Percentiles rank a stretch among this genome's conserved stretches.
Evolutionary conservation across 208 protist genomes (phyloP).

Genomic region (Trypanosoma platydactyli): DNA sequence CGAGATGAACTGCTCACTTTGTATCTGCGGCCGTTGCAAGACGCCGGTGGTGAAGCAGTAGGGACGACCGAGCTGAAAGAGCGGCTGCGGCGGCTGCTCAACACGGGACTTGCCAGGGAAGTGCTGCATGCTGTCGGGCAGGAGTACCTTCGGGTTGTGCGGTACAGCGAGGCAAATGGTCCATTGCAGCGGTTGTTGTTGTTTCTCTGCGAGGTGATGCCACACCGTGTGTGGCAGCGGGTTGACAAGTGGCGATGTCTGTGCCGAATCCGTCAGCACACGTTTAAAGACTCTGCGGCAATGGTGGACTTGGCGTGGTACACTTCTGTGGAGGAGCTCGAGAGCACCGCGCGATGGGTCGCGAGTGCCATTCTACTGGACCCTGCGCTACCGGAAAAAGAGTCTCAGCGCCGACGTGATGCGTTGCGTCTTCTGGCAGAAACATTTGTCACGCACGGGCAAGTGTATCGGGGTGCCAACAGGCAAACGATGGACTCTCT

Average conservation of each 20-base stretch:
- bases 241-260: constrained; percentile 44
- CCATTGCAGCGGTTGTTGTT: constrained; percentile 19
- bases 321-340: constrained; percentile 64
- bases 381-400: constrained; percentile 30
- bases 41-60: not conserved
- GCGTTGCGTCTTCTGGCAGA: constrained; percentile 57
- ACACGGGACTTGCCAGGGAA: constrained; percentile 75
- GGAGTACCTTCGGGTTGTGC: constrained; percentile 66
- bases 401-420: constrained; percentile 40
- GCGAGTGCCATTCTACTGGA: constrained; percentile 64
- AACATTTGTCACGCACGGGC: constrained; percentile 65
- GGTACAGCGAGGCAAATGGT: constrained; percentile 42
- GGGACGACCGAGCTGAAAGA: constrained; percentile 29
- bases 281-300: constrained; percentile 70
- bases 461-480: constrained; percentile 75
- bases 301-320: constrained; percentile 86
- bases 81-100: constrained; percentile 48
- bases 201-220: constrained; percentile 32
- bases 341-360: constrained; percentile 62
- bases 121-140: constrained; percentile 65
- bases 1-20: constrained; percentile 62
- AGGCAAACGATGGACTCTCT: constrained; percentile 76
- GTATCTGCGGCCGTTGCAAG: constrained; percentile 38
- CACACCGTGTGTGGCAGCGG: constrained; percentile 46
- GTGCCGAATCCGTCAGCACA: constrained; percentile 48